Evolutionary conservation across 139 green algal genomes (phyloP).

Genomic region (Micractinium conductrix): DNA sequence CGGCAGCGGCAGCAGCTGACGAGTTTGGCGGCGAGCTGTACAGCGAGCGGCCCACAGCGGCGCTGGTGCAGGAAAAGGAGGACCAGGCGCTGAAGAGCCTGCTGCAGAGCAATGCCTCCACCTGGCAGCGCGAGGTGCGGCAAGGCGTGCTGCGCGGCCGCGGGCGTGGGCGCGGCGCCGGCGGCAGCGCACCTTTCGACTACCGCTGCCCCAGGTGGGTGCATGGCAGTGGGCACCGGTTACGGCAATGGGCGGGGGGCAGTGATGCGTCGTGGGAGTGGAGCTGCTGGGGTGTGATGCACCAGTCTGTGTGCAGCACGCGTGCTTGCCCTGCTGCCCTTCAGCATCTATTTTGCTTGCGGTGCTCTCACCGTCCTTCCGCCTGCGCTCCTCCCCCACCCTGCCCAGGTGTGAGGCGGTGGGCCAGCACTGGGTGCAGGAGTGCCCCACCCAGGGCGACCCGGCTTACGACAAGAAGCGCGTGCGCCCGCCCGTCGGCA

Average conservation of each 20-base stretch:
- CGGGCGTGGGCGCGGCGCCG: constrained; percentile 32
- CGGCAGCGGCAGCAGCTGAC: constrained; percentile 3
- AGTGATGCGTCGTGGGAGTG: too few relatives aligned
- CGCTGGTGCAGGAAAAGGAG: constrained; percentile 44
- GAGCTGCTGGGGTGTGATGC: neutral
- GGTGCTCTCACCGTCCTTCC: neutral
- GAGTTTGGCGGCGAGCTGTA: constrained; percentile 49
- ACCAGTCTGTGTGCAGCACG: neutral
- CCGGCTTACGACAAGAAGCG: constrained; percentile 60
- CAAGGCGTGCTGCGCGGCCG: constrained; percentile 43
- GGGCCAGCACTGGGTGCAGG: constrained; percentile 61
- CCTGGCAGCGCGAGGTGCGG: constrained; percentile 50
- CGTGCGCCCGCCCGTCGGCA: constrained; percentile 68
- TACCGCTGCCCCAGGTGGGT: constrained; percentile 49
- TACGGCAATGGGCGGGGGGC: too few relatives aligned
- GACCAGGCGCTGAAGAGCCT: constrained; percentile 34
- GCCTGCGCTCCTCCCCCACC: neutral
- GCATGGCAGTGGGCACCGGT: too few relatives aligned
- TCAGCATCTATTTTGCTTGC: too few relatives aligned
- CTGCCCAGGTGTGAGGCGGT: constrained; percentile 40
- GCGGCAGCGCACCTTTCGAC: constrained; percentile 21
- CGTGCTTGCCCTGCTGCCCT: neutral
- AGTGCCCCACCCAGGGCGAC: constrained; percentile 82
- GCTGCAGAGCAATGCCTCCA: constrained; percentile 36
- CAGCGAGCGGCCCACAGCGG: constrained; percentile 25